Percentiles rank a stretch among this genome's conserved stretches.
phyloP scores from a whole-genome alignment of 257 asterid genomes.

The Nicotiana noctiflora region DNA sequence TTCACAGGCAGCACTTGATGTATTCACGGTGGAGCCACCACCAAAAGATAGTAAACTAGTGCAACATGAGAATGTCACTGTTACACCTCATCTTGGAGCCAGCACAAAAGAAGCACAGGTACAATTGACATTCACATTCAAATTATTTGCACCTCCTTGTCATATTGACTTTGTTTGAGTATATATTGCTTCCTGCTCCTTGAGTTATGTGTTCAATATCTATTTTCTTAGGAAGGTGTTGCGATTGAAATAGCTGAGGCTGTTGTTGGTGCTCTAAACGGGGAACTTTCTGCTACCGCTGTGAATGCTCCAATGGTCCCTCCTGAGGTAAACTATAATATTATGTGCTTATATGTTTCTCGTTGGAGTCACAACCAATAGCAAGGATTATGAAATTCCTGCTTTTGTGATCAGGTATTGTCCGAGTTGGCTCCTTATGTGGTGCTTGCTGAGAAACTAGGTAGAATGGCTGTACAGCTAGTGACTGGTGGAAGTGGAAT shows the following conservation, averaged over 20 bases:
- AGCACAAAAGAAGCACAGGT: constrained; percentile 99
- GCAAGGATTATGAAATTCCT: neutral
- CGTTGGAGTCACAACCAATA: neutral
- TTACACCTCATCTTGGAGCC: constrained; percentile 99
- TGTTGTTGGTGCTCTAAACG: constrained; percentile 87
- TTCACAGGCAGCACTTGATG: constrained; percentile 92
- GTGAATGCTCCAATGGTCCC: constrained; percentile 99
- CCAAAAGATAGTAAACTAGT: constrained; percentile 66
- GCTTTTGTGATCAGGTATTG: constrained; percentile 54
- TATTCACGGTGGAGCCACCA: constrained; percentile 87
- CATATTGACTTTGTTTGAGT: neutral
- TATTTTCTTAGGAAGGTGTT: constrained; percentile 75
- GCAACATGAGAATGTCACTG: constrained; percentile 81
- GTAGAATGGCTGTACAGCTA: constrained; percentile 80
- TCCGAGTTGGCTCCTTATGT: constrained; percentile 88
- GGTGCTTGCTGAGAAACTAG: constrained; percentile 82
- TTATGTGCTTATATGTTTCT: neutral
- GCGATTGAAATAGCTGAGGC: constrained; percentile 99
- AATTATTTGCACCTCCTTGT: neutral
- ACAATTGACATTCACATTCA: neutral
- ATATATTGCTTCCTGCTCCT: neutral
- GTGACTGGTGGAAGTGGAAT: constrained; percentile 91
- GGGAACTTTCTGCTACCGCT: constrained; percentile 96
- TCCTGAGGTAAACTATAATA: constrained; percentile 53
- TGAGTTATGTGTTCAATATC: neutral